Evolutionary conservation across 441 rosid genomes (phyloP).

Genomic region (Pelargonium cotyledonis): DNA sequence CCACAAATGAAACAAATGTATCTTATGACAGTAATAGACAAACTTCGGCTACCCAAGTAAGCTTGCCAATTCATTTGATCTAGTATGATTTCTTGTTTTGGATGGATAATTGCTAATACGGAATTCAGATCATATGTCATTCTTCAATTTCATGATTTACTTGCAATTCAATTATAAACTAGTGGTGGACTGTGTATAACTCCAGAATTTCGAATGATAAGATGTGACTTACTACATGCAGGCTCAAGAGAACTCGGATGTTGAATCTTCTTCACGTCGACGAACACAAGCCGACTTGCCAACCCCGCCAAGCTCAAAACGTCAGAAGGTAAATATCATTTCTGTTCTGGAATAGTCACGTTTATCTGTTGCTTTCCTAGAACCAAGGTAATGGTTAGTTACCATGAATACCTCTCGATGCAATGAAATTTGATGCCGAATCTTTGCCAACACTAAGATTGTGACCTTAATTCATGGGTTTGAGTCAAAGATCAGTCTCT

Average conservation of each 20-base stretch:
- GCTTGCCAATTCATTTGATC: not conserved
- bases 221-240: not conserved
- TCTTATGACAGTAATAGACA: slow-evolving; percentile 18
- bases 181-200: no score
- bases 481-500: no score
- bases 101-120: not conserved
- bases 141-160: no score
- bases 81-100: not conserved
- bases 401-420: no score
- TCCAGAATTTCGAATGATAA: not conserved
- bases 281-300: not conserved
- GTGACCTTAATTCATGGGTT: no score
- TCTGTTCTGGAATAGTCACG: no score
- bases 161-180: no score
- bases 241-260: not conserved
- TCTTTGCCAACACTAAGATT: no score
- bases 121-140: not conserved
- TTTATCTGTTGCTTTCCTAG: no score
- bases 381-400: no score
- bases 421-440: no score
- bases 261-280: not conserved
- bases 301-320: not conserved
- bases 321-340: not conserved
- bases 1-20: slow-evolving; percentile 15
- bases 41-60: slow-evolving; percentile 32